phyloP scores from a whole-genome alignment of 441 rosid genomes.

The Pelargonium hybrid region DNA sequence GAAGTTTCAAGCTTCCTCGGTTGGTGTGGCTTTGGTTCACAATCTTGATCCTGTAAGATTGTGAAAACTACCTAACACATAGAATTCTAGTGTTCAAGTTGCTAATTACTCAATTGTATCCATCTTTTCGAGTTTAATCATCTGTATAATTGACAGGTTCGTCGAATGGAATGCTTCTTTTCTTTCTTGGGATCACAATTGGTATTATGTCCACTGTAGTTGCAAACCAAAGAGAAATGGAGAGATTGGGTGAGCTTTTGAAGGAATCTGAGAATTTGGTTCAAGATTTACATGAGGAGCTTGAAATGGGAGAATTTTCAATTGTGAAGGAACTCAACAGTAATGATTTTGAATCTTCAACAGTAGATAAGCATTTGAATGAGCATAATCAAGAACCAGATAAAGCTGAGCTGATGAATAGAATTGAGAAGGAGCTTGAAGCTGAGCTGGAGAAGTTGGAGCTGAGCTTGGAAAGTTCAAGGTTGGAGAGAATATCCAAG shows the following conservation, averaged over 20 bases:
- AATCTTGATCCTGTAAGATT: no score
- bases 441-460: no score
- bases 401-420: no score
- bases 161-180: constrained; percentile 30
- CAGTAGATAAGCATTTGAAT: no score
- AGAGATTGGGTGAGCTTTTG: constrained; percentile 34
- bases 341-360: constrained; percentile 30
- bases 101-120: not conserved
- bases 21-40: not conserved
- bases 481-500: no score
- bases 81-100: not conserved
- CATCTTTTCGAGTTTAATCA: not conserved
- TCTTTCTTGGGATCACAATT: constrained; percentile 57
- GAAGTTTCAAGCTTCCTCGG: not conserved
- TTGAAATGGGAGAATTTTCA: constrained; percentile 53
- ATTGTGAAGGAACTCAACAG: constrained; percentile 42
- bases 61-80: not conserved
- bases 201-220: constrained; percentile 33
- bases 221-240: constrained; percentile 37
- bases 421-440: no score
- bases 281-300: constrained; percentile 61
- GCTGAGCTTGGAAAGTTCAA: no score
- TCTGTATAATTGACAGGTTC: constrained; percentile 28
- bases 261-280: constrained; percentile 58
- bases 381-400: no score